Conservation (phyloP, 345 rosid species). For the Litchi chinensis region DNA sequence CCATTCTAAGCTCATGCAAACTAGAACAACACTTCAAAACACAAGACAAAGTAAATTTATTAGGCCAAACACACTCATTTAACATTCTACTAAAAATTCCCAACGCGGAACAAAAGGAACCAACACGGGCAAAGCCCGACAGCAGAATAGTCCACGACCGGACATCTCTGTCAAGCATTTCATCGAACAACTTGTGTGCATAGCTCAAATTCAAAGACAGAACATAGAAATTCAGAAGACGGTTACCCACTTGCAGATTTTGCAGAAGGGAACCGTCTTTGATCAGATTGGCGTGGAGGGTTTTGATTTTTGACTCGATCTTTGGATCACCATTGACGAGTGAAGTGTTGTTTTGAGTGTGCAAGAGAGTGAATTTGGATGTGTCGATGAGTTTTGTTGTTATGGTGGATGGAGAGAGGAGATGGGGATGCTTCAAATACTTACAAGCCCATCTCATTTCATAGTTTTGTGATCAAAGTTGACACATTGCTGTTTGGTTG, state of each 20-base stretch:
- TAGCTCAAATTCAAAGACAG: constrained; percentile 16
- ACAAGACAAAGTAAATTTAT: constrained; percentile 50
- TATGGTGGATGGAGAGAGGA: neutral
- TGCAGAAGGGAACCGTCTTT: constrained; percentile 35
- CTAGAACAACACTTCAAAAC: constrained; percentile 53
- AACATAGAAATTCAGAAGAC: constrained; percentile 8
- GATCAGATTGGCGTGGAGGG: constrained; percentile 33
- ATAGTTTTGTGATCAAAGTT: too few species aligned
- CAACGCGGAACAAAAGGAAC: constrained; percentile 28
- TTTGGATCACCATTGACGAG: neutral
- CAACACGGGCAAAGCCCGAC: constrained; percentile 38
- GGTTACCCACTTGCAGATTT: constrained; percentile 15
- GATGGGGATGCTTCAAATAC: neutral
- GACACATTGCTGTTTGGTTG: neutral
- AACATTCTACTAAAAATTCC: constrained; percentile 42
- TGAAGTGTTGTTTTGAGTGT: neutral
- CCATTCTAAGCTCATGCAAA: constrained; percentile 33
- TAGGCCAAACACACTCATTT: constrained; percentile 39
- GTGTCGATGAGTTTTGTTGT: neutral
- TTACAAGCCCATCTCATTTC: neutral
- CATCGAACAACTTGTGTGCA: constrained; percentile 39
- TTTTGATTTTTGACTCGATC: neutral
- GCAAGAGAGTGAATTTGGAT: neutral
- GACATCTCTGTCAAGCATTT: constrained; percentile 35
- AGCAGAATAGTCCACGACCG: constrained; percentile 50